Base-by-base conservation (phyloP, 1,284 basidiomycete species). In the Apiotrichum laibachii region DNA sequence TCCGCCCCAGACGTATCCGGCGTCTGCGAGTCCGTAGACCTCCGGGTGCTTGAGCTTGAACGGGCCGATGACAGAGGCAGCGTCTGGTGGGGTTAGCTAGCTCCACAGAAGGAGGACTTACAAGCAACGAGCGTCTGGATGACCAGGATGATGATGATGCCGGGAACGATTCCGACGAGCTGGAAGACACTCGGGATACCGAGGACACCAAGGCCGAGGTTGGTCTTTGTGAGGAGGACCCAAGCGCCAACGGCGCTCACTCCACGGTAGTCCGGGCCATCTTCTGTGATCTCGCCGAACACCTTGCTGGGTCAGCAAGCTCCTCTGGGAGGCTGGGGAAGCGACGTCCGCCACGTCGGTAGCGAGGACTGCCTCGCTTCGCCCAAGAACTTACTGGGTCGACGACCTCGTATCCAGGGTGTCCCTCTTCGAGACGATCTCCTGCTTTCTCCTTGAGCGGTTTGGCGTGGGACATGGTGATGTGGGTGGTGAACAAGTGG, bases 161-260 rank as follows among this genome's bases (percentile, higher is more conserved):
- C 73, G 12, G 73, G 72, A 3, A 72, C 68, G 18, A 68, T 54
- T 10, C 72, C 71, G 43, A 71, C 62, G 1, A 64, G 62, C 37
- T 63, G 55, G 26, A 75, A 65, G 7, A 73, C 67, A 7, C 64
- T 53, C 7, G 73, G 73, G 49, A 73, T 67, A 2, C 69, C 66
- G 22, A 72, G 59, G 9, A 74, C 71, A 58, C 71, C 72, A 22
- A 74, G 62, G 50, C 69, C 73, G 40, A 76, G 68, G 61, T 72
- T 70, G 16, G 67, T 63, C 62, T 68, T 62, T 46, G 70, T 64
- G 59, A 64, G 61, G 42, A 73, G 63, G 33, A 67, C 62, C 44
- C 61, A 44, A 60, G 60, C 15, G 57, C 64, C 50, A 15, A 16
- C 6, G 11, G 16, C 12, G 52, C 61, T 56, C 19, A 68, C 67